Evolutionary conservation across 495 filamentous ascomycete species (phyloP).

Genomic region (Aspergillus affinis): DNA sequence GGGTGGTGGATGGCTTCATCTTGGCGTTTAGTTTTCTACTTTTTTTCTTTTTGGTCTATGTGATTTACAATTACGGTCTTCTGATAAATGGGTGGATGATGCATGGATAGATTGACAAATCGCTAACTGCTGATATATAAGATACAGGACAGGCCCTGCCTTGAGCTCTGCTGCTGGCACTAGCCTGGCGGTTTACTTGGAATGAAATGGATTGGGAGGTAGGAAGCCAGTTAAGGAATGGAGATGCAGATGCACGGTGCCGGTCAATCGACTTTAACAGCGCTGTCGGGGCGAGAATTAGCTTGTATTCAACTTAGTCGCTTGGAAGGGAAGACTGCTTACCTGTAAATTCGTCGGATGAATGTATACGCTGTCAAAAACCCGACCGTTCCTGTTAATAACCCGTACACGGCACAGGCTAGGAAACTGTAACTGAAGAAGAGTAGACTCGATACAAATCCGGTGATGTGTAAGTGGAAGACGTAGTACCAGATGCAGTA

Average conservation of each 20-base stretch:
- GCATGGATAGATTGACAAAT: not conserved
- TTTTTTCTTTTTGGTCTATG: no score
- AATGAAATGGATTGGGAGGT: not conserved
- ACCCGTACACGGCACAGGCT: constrained; percentile 79
- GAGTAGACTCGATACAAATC: constrained; percentile 75
- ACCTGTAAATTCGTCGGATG: constrained; percentile 86
- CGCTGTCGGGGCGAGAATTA: constrained; percentile 19
- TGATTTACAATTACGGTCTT: no score
- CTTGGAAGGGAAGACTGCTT: constrained; percentile 28
- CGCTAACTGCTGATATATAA: not conserved
- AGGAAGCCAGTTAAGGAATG: not conserved
- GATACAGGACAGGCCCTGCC: not conserved
- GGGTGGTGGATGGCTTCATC: no score
- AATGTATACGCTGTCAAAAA: constrained; percentile 88
- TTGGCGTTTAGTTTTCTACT: no score
- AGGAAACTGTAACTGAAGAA: constrained; percentile 86
- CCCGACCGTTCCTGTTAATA: constrained; percentile 84
- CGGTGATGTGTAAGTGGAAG: constrained; percentile 77
- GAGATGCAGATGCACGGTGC: no score
- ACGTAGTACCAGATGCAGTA: constrained; percentile 90
- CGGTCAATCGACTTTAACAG: constrained; percentile 43
- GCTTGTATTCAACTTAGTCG: not conserved
- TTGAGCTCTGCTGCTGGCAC: not conserved
- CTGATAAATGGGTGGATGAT: not conserved
- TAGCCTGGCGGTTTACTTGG: not conserved